Evolutionary conservation across 805 yeast species (phyloP).

Genomic region (Yamadazyma scolyti): DNA sequence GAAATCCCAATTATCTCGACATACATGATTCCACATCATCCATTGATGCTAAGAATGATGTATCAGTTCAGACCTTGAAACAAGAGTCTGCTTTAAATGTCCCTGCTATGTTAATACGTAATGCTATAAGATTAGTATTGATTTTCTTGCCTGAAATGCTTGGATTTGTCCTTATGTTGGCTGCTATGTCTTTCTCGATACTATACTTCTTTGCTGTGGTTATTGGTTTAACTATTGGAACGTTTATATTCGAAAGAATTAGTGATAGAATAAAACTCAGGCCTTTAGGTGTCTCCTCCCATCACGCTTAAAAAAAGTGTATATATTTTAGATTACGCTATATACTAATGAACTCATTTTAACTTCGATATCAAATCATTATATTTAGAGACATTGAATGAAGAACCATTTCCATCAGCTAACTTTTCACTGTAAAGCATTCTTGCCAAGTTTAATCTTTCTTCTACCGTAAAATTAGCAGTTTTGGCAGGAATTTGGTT

Average conservation of each 20-base stretch:
- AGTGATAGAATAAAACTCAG: constrained; percentile 28
- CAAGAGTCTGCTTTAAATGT: constrained; percentile 1
- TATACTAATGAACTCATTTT: constrained; percentile 7
- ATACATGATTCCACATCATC: constrained; percentile 1
- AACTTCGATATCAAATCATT: constrained; percentile 29
- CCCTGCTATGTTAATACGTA: constrained; percentile 29
- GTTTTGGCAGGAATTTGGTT: constrained; percentile 32
- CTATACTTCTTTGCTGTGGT: constrained; percentile 72
- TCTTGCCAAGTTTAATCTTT: constrained; percentile 48
- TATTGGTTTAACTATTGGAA: constrained; percentile 66
- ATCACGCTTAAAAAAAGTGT: constrained; percentile 4
- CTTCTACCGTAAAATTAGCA: constrained; percentile 34
- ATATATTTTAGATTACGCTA: neutral
- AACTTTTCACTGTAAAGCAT: constrained; percentile 48
- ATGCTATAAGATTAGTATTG: constrained; percentile 51
- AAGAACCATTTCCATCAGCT: constrained; percentile 34
- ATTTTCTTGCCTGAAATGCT: constrained; percentile 62
- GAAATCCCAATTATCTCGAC: constrained; percentile 27
- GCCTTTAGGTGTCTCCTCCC: constrained; percentile 7
- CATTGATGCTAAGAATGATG: neutral
- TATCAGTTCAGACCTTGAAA: neutral
- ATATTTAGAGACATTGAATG: constrained; percentile 37
- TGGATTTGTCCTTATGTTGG: constrained; percentile 74
- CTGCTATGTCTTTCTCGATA: constrained; percentile 67
- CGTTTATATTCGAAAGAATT: constrained; percentile 63